phyloP scores from a whole-genome alignment of 768 basidiomycete genomes.

The Russula sp. region DNA sequence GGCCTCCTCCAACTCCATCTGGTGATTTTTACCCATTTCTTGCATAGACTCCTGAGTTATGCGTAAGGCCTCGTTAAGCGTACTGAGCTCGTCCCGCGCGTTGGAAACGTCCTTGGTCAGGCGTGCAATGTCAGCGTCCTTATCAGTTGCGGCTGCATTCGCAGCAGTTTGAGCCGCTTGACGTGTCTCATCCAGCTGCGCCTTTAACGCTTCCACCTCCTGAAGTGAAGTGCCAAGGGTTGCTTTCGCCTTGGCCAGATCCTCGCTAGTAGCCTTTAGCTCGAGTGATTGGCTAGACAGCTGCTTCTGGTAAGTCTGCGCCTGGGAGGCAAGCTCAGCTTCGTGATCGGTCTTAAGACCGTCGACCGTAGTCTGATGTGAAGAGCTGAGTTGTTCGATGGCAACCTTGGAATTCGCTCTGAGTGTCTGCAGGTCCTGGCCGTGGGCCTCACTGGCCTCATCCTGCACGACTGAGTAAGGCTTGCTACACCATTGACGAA shows the following conservation, averaged over 20 bases:
- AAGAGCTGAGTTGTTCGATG: slow-evolving; percentile 60
- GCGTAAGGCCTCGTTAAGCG: slow-evolving; percentile 57
- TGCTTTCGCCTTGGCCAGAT: slow-evolving; percentile 69
- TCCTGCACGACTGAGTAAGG: slow-evolving; percentile 36
- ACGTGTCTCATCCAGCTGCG: slow-evolving; percentile 61
- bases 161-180: slow-evolving; percentile 36
- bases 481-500: background rate
- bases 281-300: slow-evolving; percentile 58
- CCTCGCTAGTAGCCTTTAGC: slow-evolving; percentile 80
- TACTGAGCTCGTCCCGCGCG: slow-evolving; percentile 63
- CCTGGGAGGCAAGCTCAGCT: slow-evolving; percentile 51
- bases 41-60: slow-evolving; percentile 65
- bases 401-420: slow-evolving; percentile 60
- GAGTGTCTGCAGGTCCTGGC: slow-evolving; percentile 63
- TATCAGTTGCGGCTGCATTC: slow-evolving; percentile 37
- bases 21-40: slow-evolving; percentile 65
- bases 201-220: slow-evolving; percentile 51
- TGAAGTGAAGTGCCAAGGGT: slow-evolving; percentile 44
- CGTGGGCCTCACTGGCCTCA: slow-evolving; percentile 65
- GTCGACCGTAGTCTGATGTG: slow-evolving; percentile 56
- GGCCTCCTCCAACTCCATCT: slow-evolving; percentile 68
- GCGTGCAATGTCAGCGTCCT: slow-evolving; percentile 49
- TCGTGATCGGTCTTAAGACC: slow-evolving; percentile 60
- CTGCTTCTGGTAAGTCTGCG: slow-evolving; percentile 55
- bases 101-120: slow-evolving; percentile 53